phyloP scores from a whole-genome alignment of 1,284 basidiomycete species.

The Sporisorium sorghi region DNA sequence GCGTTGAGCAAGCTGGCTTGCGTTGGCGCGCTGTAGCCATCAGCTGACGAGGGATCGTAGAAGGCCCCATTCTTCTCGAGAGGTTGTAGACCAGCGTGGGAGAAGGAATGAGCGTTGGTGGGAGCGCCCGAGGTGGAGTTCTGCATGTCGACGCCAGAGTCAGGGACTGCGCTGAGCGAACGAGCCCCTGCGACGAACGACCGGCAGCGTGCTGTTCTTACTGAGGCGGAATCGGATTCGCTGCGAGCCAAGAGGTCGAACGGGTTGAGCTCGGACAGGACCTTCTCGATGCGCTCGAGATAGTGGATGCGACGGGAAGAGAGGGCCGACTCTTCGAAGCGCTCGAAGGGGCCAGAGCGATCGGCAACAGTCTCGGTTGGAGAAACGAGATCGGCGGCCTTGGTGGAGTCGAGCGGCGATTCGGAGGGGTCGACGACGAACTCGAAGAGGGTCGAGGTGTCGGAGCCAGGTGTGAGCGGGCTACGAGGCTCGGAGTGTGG shows the following conservation, averaged over 20 bases:
- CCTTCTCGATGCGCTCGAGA: slow-evolving; percentile 39
- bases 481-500: slow-evolving; percentile 23
- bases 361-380: slow-evolving; percentile 33
- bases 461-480: slow-evolving; percentile 42
- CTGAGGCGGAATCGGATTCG: slow-evolving; percentile 7
- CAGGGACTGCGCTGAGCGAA: slow-evolving; percentile 11
- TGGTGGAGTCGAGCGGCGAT: slow-evolving; percentile 8
- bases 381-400: slow-evolving; percentile 19
- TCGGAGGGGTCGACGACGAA: slow-evolving; percentile 22
- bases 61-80: slow-evolving; percentile 23
- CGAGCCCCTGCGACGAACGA: slow-evolving; percentile 12
- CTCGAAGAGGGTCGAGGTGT: slow-evolving; percentile 39
- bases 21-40: slow-evolving; percentile 45
- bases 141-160: slow-evolving; percentile 31
- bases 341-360: background rate
- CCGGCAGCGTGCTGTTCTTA: slow-evolving; percentile 7
- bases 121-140: slow-evolving; percentile 9
- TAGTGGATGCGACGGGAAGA: slow-evolving; percentile 23
- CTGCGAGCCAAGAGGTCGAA: slow-evolving; percentile 36
- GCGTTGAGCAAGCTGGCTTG: slow-evolving; percentile 36
- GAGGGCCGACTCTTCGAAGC: background rate
- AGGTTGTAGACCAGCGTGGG: slow-evolving; percentile 4
- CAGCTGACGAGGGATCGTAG: slow-evolving; percentile 50
- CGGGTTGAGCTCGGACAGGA: slow-evolving; percentile 38
- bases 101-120: slow-evolving; percentile 3